Evolutionary conservation across 495 filamentous ascomycete species (phyloP).

Genomic region (Jackrogersella multiformis): DNA sequence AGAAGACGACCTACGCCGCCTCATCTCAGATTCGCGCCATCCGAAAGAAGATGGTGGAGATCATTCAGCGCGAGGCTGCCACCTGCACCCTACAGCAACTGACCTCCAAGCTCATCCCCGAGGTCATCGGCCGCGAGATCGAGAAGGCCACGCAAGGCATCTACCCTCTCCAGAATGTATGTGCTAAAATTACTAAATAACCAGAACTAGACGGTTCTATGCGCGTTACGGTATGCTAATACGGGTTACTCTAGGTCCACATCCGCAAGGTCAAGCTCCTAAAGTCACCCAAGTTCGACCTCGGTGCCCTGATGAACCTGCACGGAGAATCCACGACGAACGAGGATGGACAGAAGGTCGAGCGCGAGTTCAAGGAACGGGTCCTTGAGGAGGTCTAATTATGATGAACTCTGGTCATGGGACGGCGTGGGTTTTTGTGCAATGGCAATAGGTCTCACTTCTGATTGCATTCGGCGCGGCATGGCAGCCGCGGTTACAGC

Average conservation of each 20-base stretch:
- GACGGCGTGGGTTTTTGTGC: constrained; percentile 61
- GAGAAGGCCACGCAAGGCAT: constrained; percentile 99
- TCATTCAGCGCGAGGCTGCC: constrained; percentile 93
- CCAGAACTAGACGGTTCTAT: too few relatives aligned
- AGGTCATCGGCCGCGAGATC: constrained; percentile 99
- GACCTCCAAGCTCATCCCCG: constrained; percentile 96
- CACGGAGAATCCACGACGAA: constrained; percentile 97
- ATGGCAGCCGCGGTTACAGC: constrained; percentile 60
- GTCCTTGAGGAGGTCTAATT: constrained; percentile 92
- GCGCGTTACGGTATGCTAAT: too few relatives aligned
- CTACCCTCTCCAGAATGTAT: constrained; percentile 97
- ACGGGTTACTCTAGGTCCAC: constrained; percentile 76
- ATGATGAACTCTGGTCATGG: constrained; percentile 52
- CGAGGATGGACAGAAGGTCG: constrained; percentile 97
- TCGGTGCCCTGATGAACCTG: constrained; percentile 90
- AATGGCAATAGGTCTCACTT: constrained; percentile 63
- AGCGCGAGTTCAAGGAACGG: constrained; percentile 98
- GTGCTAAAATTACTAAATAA: too few relatives aligned
- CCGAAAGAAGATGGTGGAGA: constrained; percentile 99
- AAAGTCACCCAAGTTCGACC: constrained; percentile 98
- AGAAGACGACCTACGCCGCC: constrained; percentile 98
- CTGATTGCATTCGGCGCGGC: constrained; percentile 67
- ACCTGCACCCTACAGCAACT: constrained; percentile 94
- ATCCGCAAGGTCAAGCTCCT: constrained; percentile 99
- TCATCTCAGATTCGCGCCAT: constrained; percentile 96